Evolutionary conservation across 768 basidiomycete genomes (phyloP), one percentile per base, ranked within the genome.

Genomic region (Termitomyces sp.): DNA sequence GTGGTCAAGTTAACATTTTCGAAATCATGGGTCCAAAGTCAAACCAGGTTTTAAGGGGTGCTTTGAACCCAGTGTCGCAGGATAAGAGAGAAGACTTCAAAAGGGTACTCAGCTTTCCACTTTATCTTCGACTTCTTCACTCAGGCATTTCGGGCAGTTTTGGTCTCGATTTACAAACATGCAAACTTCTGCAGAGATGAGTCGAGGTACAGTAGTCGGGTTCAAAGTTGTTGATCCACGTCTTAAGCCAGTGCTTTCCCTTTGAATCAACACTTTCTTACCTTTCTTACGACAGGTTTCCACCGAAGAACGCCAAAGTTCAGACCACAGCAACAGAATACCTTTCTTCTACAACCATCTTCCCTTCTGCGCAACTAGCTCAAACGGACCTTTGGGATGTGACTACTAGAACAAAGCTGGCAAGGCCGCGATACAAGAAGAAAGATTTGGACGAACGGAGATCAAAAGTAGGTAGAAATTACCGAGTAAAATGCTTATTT

Each of bases 21-120:
- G 95, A 98, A 69, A 82, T 98, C 35, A 88, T 90, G 77, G 96
- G 96, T 3, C 92, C 92, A 3, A 89, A 85, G 67, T 79, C 90
- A 0, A 90, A 80, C 54, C 87, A 90, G 66, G 82, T 94, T 12
- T 69, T 89, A 52, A 84, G 81, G 64, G 87, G 87, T 26, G 83
- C 81, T 1, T 65, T 90, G 46, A 79, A 73, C 22, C 82, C 82
- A 7, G 73, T 77, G 13, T 66, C 72, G 4, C 72, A 75, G 6
- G 80, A 86, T 44, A 70, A 77, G 3, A 73, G 83, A 44, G 70
- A 69, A 36, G 85, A 85, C 12, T 87, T 89, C 56, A 78, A 75
- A 56, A 77, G 85, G 77, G 90, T 88, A 51, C 30, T 64, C 53
- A 22, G 12, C 54, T 4, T 50, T 36, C 53, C 50, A 6, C 30